Conservation (phyloP, 2,329 filamentous ascomycete genomes). For the Penicillium janthinellum region DNA sequence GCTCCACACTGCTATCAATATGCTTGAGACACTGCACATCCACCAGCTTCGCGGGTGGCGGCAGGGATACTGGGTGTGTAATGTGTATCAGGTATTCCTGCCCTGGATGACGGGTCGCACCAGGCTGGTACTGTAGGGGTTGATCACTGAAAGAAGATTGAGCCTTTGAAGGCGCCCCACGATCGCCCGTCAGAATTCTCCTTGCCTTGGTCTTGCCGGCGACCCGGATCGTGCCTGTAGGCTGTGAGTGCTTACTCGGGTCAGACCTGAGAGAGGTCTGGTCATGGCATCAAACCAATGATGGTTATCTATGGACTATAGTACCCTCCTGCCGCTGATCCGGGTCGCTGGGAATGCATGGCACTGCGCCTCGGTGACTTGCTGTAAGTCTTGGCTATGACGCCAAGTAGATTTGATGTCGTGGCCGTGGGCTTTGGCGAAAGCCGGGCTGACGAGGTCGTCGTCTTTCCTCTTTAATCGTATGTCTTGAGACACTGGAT, state of each 20-base stretch:
- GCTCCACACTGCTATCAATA: slow-evolving; percentile 7
- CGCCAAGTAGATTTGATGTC: background rate
- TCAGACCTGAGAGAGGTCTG: background rate
- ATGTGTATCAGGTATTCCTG: slow-evolving; percentile 5
- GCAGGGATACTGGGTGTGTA: slow-evolving; percentile 3
- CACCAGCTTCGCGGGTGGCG: slow-evolving; percentile 8
- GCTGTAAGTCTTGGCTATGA: slow-evolving; percentile 7
- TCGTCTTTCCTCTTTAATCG: background rate
- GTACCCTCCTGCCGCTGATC: background rate
- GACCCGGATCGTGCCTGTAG: background rate
- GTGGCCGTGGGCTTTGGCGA: background rate
- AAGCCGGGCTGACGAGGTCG: background rate
- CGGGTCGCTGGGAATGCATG: background rate
- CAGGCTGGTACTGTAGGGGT: background rate
- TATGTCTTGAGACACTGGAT: no score
- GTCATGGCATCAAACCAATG: background rate
- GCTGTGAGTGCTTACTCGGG: background rate
- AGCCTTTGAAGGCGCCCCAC: background rate
- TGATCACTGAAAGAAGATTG: background rate
- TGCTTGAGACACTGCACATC: slow-evolving; percentile 11
- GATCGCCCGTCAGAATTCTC: slow-evolving; percentile 10
- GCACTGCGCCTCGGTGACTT: slow-evolving; percentile 4
- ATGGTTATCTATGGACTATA: background rate
- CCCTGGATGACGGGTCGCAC: slow-evolving; percentile 3
- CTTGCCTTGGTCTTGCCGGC: background rate